phyloP scores from a whole-genome alignment of 371 early-diverging fungal species.

The Mucor plumbeus region DNA sequence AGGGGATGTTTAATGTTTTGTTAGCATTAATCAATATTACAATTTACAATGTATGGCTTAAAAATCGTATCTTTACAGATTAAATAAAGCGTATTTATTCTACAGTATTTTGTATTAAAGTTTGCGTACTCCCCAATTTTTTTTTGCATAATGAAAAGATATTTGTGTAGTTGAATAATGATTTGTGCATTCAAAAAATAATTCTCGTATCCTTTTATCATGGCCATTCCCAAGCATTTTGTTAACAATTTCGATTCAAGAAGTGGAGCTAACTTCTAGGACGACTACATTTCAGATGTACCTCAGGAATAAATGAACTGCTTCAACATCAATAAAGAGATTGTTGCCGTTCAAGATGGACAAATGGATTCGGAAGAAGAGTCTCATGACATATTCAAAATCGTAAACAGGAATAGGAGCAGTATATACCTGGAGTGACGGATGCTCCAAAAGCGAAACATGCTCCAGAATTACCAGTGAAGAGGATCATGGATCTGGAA shows the following conservation, averaged over 20 bases:
- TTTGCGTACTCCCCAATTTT: neutral
- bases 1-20: no score
- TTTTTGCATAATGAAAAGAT: neutral
- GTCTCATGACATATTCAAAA: neutral
- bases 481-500: slow-evolving; percentile 14
- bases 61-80: no score
- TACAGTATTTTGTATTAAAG: no score
- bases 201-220: neutral
- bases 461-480: slow-evolving; percentile 8
- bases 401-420: neutral
- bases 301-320: slow-evolving; percentile 29
- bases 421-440: slow-evolving; percentile 14
- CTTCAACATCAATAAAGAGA: slow-evolving; percentile 23
- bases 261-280: neutral
- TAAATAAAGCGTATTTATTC: no score
- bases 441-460: slow-evolving; percentile 1
- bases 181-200: neutral
- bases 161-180: no score
- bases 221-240: neutral
- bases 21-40: no score
- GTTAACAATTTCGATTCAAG: neutral
- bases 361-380: neutral
- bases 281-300: slow-evolving; percentile 11
- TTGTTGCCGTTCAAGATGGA: neutral
- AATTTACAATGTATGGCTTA: no score